Evolutionary conservation across 2,329 filamentous ascomycete species (phyloP), one percentile per base, ranked within the genome.

Genomic region (Coleophoma crateriformis): DNA sequence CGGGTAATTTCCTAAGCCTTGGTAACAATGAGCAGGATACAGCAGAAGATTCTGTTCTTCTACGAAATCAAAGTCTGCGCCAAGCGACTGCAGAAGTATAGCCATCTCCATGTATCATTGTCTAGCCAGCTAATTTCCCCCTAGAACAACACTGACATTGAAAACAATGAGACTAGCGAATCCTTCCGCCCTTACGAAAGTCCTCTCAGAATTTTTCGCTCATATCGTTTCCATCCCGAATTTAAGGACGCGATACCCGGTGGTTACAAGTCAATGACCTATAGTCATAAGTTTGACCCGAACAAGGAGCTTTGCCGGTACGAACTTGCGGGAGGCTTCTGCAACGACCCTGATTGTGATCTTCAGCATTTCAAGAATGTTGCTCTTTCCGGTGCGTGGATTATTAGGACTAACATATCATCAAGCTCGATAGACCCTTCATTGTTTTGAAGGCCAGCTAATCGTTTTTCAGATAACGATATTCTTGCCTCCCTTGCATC

Each of bases 241-340:
- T 97, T 84, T 69, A 73, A 76, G 56, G 68, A 85, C 45, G 73
- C 81, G 50, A 83, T 96, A 50, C 66, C 81, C 49, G 86, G 85
- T 54, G 92, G 92, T 40, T 85, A 90, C 64, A 85, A 87, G 64
- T 97, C 94, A 56, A 77, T 95, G 73, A 97, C 91, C 40, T 97
- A 92, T 71, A 96, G 89, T 71, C 88, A 95, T 69, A 85, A 84
- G 59, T 95, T 99, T 68, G 84, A 96, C 65, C 76, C 84, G 20
- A 76, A 81, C 53, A 84, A 79, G 59, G 79, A 81, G 54, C 64
- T 97, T 45, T 99, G 94, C 68, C 85, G 82, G 35, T 85, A 81
- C 61, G 88, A 95, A 67, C 71, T 88, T 54, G 75, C 77, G 44
- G 84, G 83, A 47, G 82, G 82, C 53, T 72, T 76, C 57, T 97